Base-by-base conservation (phyloP, 2,329 filamentous ascomycete species). In the Cercospora sp. region DNA sequence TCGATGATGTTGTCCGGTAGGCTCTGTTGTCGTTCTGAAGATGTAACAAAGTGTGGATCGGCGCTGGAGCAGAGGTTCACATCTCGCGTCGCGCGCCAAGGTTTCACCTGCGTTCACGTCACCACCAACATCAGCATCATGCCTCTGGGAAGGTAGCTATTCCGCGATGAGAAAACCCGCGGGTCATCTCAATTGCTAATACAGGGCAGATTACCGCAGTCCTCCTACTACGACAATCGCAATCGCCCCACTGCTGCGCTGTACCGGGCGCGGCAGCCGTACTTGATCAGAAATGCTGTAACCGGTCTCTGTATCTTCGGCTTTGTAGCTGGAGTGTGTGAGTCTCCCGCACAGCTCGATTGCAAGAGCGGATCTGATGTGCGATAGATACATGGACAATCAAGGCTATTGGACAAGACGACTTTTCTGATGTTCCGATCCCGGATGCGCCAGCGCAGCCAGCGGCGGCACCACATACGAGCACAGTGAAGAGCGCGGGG, bases 381-480 rank as follows among this genome's bases (percentile, higher is more conserved):
- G 18, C 8, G 12, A n/a, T 68, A 91, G 90, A 91, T 77, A 82
- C 85, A 64, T 91, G 87, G 79, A 92, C 90, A 51, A 90, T 99
- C 78, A 87, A 85, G 73, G 93, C 92, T 64, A 91, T 99, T 77
- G 93, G 94, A 53, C 95, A 98, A 81, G 95, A 98, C 80, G 92
- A 97, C 73, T 99, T 99, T 82, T 92, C 94, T 67, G 95, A 99
- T 78, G 94, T 98, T 75, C 90, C 93, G 78, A 90, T 98, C 42
- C 95, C 95, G 30, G 91, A 92, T 78, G 84, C 86, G 63, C 90
- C 92, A 59, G 79, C 81, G 60, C 82, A 85, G 68, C 79, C 83
- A n/a, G 76, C 72, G 13, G 61, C 68, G 36, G 72, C 75, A 28
- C 74, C 75, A 5, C 66, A 75, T 59, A 68, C 65, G 10, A 72